These are phyloP conservation scores for Phoma sp. DNA, from an alignment of 2,329 filamentous ascomycete species.

Conservation along the genomic window DNA sequence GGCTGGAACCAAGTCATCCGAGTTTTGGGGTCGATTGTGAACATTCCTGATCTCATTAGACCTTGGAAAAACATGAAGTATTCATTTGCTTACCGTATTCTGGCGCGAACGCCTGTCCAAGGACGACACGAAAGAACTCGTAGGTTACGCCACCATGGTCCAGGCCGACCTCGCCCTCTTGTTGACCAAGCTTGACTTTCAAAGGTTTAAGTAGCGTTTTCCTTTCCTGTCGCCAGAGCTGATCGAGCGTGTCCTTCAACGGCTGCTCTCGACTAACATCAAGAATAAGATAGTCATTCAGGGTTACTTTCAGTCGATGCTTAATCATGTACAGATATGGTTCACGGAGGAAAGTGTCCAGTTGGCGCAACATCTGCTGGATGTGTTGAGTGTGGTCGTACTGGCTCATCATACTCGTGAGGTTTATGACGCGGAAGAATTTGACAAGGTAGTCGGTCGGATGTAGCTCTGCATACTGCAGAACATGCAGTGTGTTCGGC, in stretches of 20 bases:
- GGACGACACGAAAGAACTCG: slow-evolving; percentile 88
- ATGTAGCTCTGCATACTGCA: slow-evolving; percentile 84
- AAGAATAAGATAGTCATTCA: slow-evolving; percentile 51
- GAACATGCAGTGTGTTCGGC: slow-evolving; percentile 71
- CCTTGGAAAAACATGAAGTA: not conserved
- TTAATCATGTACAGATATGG: slow-evolving; percentile 34
- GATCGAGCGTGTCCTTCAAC: slow-evolving; percentile 67
- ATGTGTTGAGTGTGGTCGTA: slow-evolving; percentile 61
- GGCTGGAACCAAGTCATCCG: slow-evolving; percentile 89
- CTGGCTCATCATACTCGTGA: slow-evolving; percentile 80
- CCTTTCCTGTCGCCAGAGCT: slow-evolving; percentile 85
- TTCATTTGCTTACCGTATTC: slow-evolving; percentile 64
- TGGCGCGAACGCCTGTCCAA: slow-evolving; percentile 79
- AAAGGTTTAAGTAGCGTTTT: slow-evolving; percentile 83
- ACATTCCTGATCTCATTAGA: slow-evolving; percentile 61
- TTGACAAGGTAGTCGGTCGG: slow-evolving; percentile 72
- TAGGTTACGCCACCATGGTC: slow-evolving; percentile 96
- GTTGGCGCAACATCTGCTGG: slow-evolving; percentile 34
- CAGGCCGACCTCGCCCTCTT: slow-evolving; percentile 86
- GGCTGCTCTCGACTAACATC: slow-evolving; percentile 51
- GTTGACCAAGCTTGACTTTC: slow-evolving; percentile 80
- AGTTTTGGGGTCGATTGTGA: slow-evolving; percentile 76
- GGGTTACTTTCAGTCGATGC: slow-evolving; percentile 41
- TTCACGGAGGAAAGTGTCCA: slow-evolving; percentile 33
- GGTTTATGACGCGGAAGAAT: slow-evolving; percentile 89